Conservation (phyloP, 306 rosid species). For the Arachis hypogaea region DNA sequence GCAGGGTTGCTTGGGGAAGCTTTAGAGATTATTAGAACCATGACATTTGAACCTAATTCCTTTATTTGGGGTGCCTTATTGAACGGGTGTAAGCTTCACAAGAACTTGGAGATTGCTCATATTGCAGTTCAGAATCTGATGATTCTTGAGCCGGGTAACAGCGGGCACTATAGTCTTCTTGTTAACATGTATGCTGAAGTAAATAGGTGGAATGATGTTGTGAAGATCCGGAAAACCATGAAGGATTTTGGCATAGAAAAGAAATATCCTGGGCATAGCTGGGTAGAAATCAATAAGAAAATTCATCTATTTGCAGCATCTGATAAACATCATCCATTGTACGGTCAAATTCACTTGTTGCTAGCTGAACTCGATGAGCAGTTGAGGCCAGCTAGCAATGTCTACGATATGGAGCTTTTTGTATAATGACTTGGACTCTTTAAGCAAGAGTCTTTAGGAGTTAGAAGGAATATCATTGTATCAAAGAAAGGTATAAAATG, state of each 20-base stretch:
- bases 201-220: constrained; percentile 68
- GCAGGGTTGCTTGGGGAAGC: constrained; percentile 81
- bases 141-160: constrained; percentile 67
- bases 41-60: constrained; percentile 60
- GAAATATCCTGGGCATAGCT: constrained; percentile 75
- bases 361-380: constrained; percentile 61
- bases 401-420: constrained; percentile 44
- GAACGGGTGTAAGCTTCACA: constrained; percentile 75
- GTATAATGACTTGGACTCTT: constrained; percentile 27
- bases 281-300: constrained; percentile 65
- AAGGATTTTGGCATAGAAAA: constrained; percentile 71
- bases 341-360: constrained; percentile 48
- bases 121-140: constrained; percentile 53
- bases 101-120: constrained; percentile 61
- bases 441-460: not conserved
- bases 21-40: constrained; percentile 57
- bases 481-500: constrained; percentile 1
- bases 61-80: constrained; percentile 85
- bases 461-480: constrained; percentile 11
- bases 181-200: constrained; percentile 71
- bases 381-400: constrained; percentile 53
- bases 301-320: constrained; percentile 67
- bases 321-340: constrained; percentile 61
- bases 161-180: constrained; percentile 69
- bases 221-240: constrained; percentile 59